phyloP scores from a whole-genome alignment of 257 asterid species.

The Petunia secreta region DNA sequence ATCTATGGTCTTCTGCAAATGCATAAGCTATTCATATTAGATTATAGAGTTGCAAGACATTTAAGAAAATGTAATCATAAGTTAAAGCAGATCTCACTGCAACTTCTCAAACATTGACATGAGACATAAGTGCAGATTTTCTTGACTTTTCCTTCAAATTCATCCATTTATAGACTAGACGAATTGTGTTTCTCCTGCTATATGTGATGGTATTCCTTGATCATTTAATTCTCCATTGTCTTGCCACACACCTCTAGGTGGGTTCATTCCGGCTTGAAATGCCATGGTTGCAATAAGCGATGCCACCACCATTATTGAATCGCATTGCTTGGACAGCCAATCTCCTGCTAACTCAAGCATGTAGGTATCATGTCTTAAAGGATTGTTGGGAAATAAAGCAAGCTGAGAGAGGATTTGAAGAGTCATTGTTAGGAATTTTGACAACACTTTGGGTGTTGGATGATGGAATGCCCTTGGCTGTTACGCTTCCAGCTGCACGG shows the following conservation, averaged over 20 bases:
- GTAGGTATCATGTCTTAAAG: neutral
- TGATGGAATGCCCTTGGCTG: neutral
- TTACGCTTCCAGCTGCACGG: slow-evolving; percentile 30
- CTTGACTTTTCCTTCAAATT: neutral
- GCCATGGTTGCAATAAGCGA: slow-evolving; percentile 38
- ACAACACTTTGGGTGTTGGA: neutral
- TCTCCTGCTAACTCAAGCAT: neutral
- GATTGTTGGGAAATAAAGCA: neutral
- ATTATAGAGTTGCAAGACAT: too few species aligned
- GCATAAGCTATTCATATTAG: too few species aligned
- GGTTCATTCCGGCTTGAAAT: slow-evolving; percentile 36
- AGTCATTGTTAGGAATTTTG: neutral
- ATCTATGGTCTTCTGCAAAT: too few species aligned
- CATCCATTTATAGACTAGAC: slow-evolving; percentile 22
- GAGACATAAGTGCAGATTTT: too few species aligned
- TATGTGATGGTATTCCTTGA: neutral
- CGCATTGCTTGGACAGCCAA: slow-evolving; percentile 22
- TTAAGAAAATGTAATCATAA: too few species aligned
- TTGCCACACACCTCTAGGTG: slow-evolving; percentile 39
- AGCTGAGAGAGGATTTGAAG: neutral
- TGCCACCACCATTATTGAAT: slow-evolving; percentile 42
- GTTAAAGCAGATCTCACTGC: too few species aligned
- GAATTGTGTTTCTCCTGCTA: slow-evolving; percentile 37
- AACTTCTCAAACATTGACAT: too few species aligned
- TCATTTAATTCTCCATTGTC: neutral